These are phyloP conservation scores for Eustoma russellianum DNA, from an alignment of 257 asterid species.

Conservation along the genomic window DNA sequence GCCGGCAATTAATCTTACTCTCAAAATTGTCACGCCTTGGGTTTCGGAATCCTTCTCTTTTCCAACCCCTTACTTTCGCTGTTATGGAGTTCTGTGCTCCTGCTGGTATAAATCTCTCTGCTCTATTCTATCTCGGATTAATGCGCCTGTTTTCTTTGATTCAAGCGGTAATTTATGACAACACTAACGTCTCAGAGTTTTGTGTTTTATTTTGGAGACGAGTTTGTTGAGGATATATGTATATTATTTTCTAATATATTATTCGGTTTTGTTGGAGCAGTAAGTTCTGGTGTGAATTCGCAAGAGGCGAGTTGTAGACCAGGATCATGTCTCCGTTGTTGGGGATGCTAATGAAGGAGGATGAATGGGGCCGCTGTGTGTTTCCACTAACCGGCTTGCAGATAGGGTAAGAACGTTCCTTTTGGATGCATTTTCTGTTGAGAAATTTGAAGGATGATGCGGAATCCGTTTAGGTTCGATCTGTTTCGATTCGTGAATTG, in stretches of 20 bases:
- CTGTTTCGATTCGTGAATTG: no score
- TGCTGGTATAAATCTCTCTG: no score
- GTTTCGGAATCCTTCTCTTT: not conserved
- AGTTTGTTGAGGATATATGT: not conserved
- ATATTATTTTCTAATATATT: not conserved
- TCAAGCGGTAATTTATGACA: not conserved
- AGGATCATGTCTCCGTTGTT: constrained; percentile 10
- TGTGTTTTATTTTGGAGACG: not conserved
- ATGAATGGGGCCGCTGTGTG: constrained; percentile 35
- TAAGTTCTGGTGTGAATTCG: constrained; percentile 22
- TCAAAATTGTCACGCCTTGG: constrained; percentile 3
- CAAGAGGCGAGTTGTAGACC: constrained; percentile 14
- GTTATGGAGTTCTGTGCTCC: no score
- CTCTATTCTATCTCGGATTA: not conserved
- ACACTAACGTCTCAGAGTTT: not conserved
- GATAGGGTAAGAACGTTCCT: constrained; percentile 51
- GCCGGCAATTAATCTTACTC: constrained; percentile 9
- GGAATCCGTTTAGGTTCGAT: no score
- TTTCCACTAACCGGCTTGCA: constrained; percentile 79
- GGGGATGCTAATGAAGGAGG: constrained; percentile 41
- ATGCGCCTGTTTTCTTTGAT: no score
- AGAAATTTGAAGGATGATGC: no score
- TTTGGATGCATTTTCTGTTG: not conserved
- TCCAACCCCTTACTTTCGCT: no score
- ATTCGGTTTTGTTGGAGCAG: constrained; percentile 11